Percentiles rank a stretch among this genome's conserved stretches.
These are phyloP conservation scores for Vitis riparia DNA, from an alignment of 164 flowering plant species.

Conservation along the genomic window DNA sequence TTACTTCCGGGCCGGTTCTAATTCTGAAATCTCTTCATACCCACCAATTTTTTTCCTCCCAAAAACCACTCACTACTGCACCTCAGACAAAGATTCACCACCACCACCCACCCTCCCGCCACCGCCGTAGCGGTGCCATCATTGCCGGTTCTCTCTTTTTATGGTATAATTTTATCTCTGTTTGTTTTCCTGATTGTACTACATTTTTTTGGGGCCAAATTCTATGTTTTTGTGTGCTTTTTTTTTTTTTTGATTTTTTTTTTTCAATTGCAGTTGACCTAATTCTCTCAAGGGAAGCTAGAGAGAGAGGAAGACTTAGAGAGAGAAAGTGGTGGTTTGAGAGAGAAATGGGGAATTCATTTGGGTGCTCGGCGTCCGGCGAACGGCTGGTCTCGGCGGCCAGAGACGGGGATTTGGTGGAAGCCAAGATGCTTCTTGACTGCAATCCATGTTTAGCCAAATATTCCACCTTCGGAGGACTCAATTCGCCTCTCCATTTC, in stretches of 20 bases:
- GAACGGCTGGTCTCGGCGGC: constrained; percentile 95
- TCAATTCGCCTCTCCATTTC: constrained; percentile 86
- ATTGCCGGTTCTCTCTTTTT: no score
- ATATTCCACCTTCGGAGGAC: constrained; percentile 95
- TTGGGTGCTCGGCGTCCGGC: constrained; percentile 96
- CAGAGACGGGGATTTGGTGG: constrained; percentile 88
- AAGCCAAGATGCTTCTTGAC: constrained; percentile 90
- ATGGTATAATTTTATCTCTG: no score
- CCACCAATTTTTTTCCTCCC: no score
- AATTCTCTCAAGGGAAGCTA: constrained; percentile 7
- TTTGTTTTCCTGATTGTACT: no score
- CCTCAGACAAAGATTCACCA: no score
- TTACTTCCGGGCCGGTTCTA: no score
- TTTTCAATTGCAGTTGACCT: constrained; percentile 38
- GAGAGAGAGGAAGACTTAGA: constrained; percentile 13
- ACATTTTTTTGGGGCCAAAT: not conserved
- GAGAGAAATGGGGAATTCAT: constrained; percentile 77
- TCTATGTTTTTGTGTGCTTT: not conserved
- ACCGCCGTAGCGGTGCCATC: no score
- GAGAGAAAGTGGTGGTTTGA: constrained; percentile 9
- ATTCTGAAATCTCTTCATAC: no score
- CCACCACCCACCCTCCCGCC: no score
- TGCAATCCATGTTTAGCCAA: constrained; percentile 85
- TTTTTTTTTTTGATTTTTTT: constrained; percentile 9
- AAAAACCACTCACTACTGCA: no score